Evolutionary conservation across 139 green algal species (phyloP), one percentile per base, ranked within the genome.

Genomic region (Coelastrella sp.): DNA sequence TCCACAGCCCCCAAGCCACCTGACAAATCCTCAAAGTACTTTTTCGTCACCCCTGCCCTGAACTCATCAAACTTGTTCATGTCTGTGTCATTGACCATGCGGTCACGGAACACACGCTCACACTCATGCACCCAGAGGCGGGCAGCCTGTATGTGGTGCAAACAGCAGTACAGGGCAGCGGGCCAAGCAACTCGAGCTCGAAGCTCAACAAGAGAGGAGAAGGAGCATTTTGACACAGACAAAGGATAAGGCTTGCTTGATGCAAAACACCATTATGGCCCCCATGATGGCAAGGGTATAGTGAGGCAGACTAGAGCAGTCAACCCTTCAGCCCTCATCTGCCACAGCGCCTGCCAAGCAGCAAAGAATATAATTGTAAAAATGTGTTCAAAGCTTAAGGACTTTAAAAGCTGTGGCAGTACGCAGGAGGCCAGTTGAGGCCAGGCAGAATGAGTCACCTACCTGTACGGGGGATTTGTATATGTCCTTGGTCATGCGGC

Each of bases 71-170:
- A 99, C 88, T 95, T 96, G 61, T 60, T 76, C 90, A 96, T 94
- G 93, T 99, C 97, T 6, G 91, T 89, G 22, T 97, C 93, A 85
- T 91, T 97, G 57, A 98, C 92, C 92, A 99, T 94, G 78, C 97
- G 94, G 93, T 99, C 97, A 9, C 90, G 82, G 92, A 98, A 96
- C 27, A 98, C 96, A 35, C 97, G 94, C 91, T 98, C 95, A 75
- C 92, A 95, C 91, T 99, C 97, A 87, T 98, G 96, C 35, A 96
- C 85, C 96, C 96, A 99, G 59, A 98, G 92, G 7, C 97, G 93
- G 27, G 95, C 95, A 10, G 96, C 90, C 89, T 95, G 91, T 19
- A 85, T 49, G 35, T 49, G 35, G 35, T 49, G 35, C 20, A 73
- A 35, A 68, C n/a, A 89, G 82, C 25, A 79, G 82, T 73, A 82